Evolutionary conservation across 208 protist genomes (phyloP).

Genomic region (Leishmania braziliensis): DNA sequence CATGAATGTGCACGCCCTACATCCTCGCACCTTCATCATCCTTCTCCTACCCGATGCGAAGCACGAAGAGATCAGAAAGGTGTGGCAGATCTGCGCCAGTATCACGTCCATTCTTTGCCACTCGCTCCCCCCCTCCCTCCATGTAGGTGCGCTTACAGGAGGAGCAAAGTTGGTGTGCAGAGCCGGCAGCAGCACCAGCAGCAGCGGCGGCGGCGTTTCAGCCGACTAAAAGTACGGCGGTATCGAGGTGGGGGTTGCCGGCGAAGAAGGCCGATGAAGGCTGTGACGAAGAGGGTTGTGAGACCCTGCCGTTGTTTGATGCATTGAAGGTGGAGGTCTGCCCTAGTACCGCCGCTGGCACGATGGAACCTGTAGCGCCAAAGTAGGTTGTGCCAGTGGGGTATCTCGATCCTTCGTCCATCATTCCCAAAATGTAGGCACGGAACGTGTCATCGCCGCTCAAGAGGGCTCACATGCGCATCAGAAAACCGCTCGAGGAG

Average conservation of each 20-base stretch:
- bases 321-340: background rate
- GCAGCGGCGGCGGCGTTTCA: background rate
- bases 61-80: background rate
- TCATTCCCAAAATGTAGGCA: background rate
- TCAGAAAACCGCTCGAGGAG: background rate
- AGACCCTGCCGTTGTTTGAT: background rate
- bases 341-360: background rate
- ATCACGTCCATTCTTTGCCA: constrained; percentile 17
- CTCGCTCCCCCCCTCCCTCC: background rate
- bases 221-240: background rate
- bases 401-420: background rate
- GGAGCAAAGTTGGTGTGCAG: background rate
- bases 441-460: background rate
- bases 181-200: background rate
- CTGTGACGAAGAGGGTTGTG: background rate
- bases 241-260: background rate
- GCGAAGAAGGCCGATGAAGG: background rate
- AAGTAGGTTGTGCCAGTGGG: background rate
- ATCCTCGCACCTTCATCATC: background rate
- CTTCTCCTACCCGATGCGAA: background rate
- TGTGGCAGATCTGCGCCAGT: constrained; percentile 5
- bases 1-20: background rate
- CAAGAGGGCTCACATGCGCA: background rate
- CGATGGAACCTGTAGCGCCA: background rate
- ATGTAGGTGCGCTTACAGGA: background rate